Conservation (phyloP, 805 yeast genomes). For the Cyberlindnera suaveolens region DNA sequence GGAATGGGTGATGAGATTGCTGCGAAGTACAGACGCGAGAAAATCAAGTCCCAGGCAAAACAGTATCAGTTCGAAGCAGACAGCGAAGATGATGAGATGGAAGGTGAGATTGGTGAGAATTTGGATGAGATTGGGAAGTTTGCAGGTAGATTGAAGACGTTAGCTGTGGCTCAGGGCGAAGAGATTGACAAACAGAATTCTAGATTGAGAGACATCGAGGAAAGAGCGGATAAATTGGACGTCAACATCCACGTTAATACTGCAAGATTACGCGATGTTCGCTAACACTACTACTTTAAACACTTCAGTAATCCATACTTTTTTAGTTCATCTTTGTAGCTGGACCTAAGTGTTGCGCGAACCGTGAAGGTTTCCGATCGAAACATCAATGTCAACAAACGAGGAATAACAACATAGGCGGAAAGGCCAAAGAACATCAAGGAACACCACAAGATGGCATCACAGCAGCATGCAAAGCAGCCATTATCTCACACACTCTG, state of each 20-base stretch:
- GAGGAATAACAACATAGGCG: neutral
- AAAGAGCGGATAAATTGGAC: constrained; percentile 79
- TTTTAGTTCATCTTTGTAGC: too few relatives aligned
- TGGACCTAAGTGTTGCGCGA: too few relatives aligned
- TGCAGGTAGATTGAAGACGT: constrained; percentile 61
- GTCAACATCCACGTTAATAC: constrained; percentile 76
- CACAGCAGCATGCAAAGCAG: constrained; percentile 20
- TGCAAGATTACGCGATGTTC: constrained; percentile 46
- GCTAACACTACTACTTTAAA: neutral
- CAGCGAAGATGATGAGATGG: constrained; percentile 89
- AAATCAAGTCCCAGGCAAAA: constrained; percentile 43
- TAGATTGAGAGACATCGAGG: constrained; percentile 70
- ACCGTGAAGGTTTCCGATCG: too few relatives aligned
- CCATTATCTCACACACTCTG: constrained; percentile 85
- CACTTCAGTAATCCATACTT: neutral
- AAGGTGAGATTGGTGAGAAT: constrained; percentile 78
- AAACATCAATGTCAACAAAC: neutral
- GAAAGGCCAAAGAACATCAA: neutral
- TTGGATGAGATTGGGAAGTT: constrained; percentile 69
- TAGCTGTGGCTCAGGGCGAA: constrained; percentile 66
- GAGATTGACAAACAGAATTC: constrained; percentile 77
- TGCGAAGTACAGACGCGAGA: constrained; percentile 31
- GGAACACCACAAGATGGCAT: constrained; percentile 3
- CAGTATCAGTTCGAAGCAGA: constrained; percentile 83
- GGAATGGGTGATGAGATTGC: constrained; percentile 26